Evolutionary conservation across 768 basidiomycete genomes (phyloP).

Genomic region (Termitomyces bulborhizus): DNA sequence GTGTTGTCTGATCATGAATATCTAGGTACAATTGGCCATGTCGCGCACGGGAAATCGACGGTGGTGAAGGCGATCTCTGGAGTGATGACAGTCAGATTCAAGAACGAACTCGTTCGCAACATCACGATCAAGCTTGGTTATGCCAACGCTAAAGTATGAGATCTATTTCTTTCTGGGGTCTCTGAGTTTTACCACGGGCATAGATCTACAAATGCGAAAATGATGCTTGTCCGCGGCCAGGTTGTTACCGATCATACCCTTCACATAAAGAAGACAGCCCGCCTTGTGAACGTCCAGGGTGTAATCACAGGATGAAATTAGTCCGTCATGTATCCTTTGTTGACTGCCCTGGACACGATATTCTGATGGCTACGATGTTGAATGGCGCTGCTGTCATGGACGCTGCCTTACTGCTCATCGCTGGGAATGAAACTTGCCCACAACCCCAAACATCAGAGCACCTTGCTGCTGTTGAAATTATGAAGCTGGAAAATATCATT

Average conservation of each 20-base stretch:
- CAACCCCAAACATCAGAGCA: conserved; percentile 99
- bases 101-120: conserved; percentile 98
- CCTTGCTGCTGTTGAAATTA: conserved; percentile 97
- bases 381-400: conserved; percentile 99
- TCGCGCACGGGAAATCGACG: conserved; percentile 95
- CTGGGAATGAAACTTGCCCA: conserved; percentile 97
- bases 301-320: conserved; percentile 85
- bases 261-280: conserved; percentile 94
- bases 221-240: conserved; percentile 85
- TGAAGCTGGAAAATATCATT: conserved; percentile 97
- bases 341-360: conserved; percentile 96
- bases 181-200: conserved; percentile 13
- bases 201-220: conserved; percentile 99
- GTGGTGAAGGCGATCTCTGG: conserved; percentile 99
- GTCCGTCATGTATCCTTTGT: conserved; percentile 98
- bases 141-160: conserved; percentile 91
- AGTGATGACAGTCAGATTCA: conserved; percentile 97
- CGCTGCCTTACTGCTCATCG: conserved; percentile 90
- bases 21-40: conserved; percentile 95
- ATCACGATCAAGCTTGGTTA: conserved; percentile 99
- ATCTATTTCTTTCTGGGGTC: not conserved
- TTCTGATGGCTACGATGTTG: conserved; percentile 99
- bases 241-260: conserved; percentile 89
- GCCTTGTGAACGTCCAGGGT: conserved; percentile 89
- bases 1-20: conserved; percentile 8